Evolutionary conservation across 352 stramenopile species (phyloP), one percentile per base, ranked within the genome.

Genomic region (Phytophthora sojae): DNA sequence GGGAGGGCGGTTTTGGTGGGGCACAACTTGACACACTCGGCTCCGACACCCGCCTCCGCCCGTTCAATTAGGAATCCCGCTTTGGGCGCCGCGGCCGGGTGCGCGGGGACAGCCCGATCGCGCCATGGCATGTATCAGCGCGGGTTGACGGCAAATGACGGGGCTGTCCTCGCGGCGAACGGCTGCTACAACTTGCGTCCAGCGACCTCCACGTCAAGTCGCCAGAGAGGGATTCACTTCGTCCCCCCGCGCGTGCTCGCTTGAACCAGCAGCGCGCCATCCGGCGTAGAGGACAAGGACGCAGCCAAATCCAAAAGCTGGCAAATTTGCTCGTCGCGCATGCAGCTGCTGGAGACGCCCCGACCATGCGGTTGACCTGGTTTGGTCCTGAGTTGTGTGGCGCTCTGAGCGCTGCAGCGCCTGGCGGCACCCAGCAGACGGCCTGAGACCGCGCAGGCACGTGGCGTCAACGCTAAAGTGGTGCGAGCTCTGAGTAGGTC

Each of bases 111-210:
- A 61, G 55, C 30, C 55, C 32, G 4, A 37, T 61, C 25, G 54
- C 61, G 54, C 19, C n/a, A 57, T 74, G 54, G 61, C 30, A 60
- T 64, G 44, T 64, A 73, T 75, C 61, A 70, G 53, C 61, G 17
- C 25, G 58, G 35, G 25, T 35, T 61, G 35, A 61, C 60, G 49
- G 56, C 47, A 42, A 71, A 66, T 53, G 32, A 35, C 30, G 39
- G 3, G 67, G 61, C 67, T 67, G 55, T 67, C 61, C 61, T 63
- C 39, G 44, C 32, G 26, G 30, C 26, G 6, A 60, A 59, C 39
- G 47, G 57, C 64, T 71, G 57, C 26, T 69, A 42, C 57, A 67
- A 67, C 19, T 55, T 70, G 47, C 61, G 67, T 75, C 56, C 61
- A 63, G 62, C 56, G 57, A 75, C 44, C 26, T 25, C 23, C 51